Conservation (phyloP, 805 yeast species). For the Candida vaughaniae region DNA sequence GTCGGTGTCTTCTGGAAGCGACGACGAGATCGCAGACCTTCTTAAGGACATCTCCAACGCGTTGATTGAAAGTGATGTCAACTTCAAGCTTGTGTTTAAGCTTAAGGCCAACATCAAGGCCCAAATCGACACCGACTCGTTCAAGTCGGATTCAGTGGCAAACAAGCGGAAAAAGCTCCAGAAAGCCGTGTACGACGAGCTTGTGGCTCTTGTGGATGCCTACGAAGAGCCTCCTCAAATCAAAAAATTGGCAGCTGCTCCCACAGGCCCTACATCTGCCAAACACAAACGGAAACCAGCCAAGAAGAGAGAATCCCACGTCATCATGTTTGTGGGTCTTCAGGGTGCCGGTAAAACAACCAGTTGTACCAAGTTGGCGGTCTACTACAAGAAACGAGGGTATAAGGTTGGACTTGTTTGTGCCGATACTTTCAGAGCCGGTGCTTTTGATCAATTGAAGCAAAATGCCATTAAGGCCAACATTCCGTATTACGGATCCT, state of each 20-base stretch:
- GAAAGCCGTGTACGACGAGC: conserved; percentile 91
- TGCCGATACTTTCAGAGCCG: conserved; percentile 99
- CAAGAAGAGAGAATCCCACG: conserved; percentile 37
- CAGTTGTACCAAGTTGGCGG: conserved; percentile 94
- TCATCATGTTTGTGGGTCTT: conserved; percentile 96
- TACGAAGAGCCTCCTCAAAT: conserved; percentile 69
- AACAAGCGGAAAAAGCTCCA: conserved; percentile 80
- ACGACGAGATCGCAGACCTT: conserved; percentile 47
- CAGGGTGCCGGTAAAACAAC: conserved; percentile 99
- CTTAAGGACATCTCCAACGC: conserved; percentile 90
- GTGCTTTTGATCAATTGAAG: conserved; percentile 97
- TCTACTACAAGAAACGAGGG: conserved; percentile 89
- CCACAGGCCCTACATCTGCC: conserved; percentile 19
- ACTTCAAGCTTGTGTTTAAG: conserved; percentile 75
- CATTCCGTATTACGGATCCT: conserved; percentile 92
- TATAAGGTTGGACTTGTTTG: conserved; percentile 95
- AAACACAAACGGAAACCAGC: conserved; percentile 14
- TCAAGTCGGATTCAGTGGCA: conserved; percentile 50
- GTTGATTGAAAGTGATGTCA: conserved; percentile 89
- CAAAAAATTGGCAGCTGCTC: conserved; percentile 55
- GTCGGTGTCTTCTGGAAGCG: conserved; percentile 39
- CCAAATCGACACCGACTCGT: conserved; percentile 55
- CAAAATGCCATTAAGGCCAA: conserved; percentile 95
- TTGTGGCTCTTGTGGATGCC: conserved; percentile 82
- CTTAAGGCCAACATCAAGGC: conserved; percentile 59